Evolutionary conservation across 2,329 filamentous ascomycete species (phyloP), one percentile per base, ranked within the genome.

Genomic region (Alternaria dauci): DNA sequence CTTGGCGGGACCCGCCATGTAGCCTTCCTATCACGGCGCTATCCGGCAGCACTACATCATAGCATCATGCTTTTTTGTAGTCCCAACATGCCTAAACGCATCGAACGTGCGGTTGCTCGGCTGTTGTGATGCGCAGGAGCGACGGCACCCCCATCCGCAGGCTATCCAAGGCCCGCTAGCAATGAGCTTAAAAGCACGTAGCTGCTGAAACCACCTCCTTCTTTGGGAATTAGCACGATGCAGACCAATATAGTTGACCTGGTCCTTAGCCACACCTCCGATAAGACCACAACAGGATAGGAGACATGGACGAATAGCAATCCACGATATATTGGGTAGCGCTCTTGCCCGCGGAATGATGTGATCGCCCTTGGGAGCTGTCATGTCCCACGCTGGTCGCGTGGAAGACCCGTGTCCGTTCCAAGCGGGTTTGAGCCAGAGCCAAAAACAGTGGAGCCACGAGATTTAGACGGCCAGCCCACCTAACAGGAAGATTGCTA

Each of bases 161-260:
- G 70, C 66, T 62, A 58, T 42, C 59, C 60, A 60, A 65, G 65
- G 61, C 42, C 55, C 61, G 60, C 67, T 76, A 72, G 73, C 69
- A 58, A 71, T 73, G 73, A 76, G 73, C 73, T 76, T 76, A 72
- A 73, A 72, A 71, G 70, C 69, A 72, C 68, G 65, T 50, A 70
- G 68, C 58, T 59, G 51, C 32, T 52, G 28, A 65, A 69, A 67
- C 52, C 68, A 75, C 73, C 74, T 76, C 71, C 75, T 74, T 62
- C 39, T 64, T 75, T 71, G 26, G 59, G 71, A 66, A 43, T 52
- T 67, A 67, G 56, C 43, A 60, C 44, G 54, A 62, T 65, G 71
- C 68, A 68, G 63, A 71, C 71, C 71, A 74, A 73, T 73, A 65
- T 70, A 71, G 56, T 50, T 53, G 61, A 46, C 62, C 64, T 55